Conservation (phyloP, 306 rosid genomes). For the Lotus japonicus region DNA sequence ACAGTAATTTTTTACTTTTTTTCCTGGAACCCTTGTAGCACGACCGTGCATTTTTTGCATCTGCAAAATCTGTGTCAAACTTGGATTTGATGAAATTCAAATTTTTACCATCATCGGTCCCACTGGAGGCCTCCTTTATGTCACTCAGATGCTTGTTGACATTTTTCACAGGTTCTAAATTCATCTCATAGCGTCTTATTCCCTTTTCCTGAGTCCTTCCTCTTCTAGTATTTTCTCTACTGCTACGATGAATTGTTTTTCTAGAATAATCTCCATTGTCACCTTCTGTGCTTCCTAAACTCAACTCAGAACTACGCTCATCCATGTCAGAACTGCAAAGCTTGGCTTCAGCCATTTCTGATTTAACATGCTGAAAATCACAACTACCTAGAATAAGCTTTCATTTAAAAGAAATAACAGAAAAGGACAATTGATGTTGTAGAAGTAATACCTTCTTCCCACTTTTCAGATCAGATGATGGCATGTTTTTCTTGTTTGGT, state of each 20-base stretch:
- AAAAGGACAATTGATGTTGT: conserved; percentile 5
- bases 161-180: conserved; percentile 43
- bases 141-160: conserved; percentile 52
- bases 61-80: conserved; percentile 39
- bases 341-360: conserved; percentile 40
- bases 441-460: conserved; percentile 51
- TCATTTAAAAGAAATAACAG: conserved; percentile 9
- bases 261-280: conserved; percentile 44
- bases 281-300: conserved; percentile 68
- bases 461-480: conserved; percentile 43
- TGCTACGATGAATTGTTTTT: conserved; percentile 25
- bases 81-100: conserved; percentile 41
- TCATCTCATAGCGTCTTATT: conserved; percentile 36
- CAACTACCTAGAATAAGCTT: conserved; percentile 8
- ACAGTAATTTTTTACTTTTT: conserved; percentile 49
- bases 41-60: conserved; percentile 40
- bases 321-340: conserved; percentile 42
- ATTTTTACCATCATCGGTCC: conserved; percentile 65
- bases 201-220: conserved; percentile 43
- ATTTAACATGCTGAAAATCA: conserved; percentile 46
- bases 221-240: conserved; percentile 34
- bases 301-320: conserved; percentile 60
- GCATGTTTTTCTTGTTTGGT: conserved; percentile 40
- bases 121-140: conserved; percentile 68
- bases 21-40: conserved; percentile 50